Percentiles rank a stretch among this genome's conserved stretches.
Evolutionary conservation across 805 yeast genomes (phyloP).

Genomic region (Lachancea quebecensis): DNA sequence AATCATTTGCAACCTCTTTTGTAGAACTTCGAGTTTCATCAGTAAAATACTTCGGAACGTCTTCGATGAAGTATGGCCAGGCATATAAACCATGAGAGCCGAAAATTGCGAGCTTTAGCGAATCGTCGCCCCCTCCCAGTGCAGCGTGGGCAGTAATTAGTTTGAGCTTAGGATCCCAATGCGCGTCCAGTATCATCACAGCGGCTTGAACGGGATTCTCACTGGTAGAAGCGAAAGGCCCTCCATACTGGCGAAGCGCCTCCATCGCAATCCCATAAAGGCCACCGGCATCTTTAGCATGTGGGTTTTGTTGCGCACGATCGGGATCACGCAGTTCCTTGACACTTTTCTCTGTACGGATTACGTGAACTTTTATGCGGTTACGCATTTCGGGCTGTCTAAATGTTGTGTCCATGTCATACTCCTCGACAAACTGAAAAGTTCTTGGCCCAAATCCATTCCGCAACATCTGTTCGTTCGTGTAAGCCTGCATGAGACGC

Average conservation of each 20-base stretch:
- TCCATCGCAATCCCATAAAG: conserved; percentile 74
- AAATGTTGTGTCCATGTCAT: conserved; percentile 46
- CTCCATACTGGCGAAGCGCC: conserved; percentile 52
- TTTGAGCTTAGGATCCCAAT: conserved; percentile 58
- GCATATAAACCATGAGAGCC: conserved; percentile 90
- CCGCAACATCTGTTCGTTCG: conserved; percentile 80
- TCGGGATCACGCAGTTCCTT: conserved; percentile 71
- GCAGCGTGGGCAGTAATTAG: conserved; percentile 86
- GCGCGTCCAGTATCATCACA: conserved; percentile 75
- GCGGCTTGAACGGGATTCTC: conserved; percentile 69
- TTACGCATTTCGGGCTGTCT: conserved; percentile 38
- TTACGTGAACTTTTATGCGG: conserved; percentile 71
- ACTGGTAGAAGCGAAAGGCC: conserved; percentile 38
- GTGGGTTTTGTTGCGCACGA: conserved; percentile 76
- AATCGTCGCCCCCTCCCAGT: conserved; percentile 76
- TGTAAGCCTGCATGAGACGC: conserved; percentile 83
- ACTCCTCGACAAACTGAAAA: conserved; percentile 69
- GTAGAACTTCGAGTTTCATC: conserved; percentile 63
- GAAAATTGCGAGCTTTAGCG: conserved; percentile 75
- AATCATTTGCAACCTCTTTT: conserved; percentile 82
- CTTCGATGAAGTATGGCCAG: conserved; percentile 84
- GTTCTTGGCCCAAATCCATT: conserved; percentile 73
- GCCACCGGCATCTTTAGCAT: conserved; percentile 69
- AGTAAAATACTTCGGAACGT: conserved; percentile 56
- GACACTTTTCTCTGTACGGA: conserved; percentile 59